Evolutionary conservation across 225 moss, liverwort and hornwort species (phyloP).

Genomic region (Anthoceros angustus): DNA sequence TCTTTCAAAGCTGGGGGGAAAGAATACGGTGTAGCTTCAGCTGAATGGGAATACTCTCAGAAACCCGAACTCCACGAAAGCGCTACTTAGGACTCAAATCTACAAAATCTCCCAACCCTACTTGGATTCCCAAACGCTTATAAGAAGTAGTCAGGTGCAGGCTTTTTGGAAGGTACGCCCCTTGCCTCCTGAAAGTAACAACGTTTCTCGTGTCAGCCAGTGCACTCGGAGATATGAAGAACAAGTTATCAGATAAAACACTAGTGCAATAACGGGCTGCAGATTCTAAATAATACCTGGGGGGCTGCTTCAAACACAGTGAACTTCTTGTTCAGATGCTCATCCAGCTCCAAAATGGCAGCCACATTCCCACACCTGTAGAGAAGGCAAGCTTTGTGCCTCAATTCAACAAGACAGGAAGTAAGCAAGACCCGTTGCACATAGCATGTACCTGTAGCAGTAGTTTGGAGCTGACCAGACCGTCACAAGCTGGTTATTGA

Average conservation of each 20-base stretch:
- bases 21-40: not conserved
- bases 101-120: not conserved
- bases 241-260: not conserved
- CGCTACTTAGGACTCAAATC: not conserved
- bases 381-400: not conserved
- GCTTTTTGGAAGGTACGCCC: conserved; percentile 92
- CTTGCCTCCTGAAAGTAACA: conserved; percentile 54
- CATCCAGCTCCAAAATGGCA: conserved; percentile 92
- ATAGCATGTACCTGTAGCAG: conserved; percentile 70
- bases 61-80: not conserved
- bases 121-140: conserved; percentile 22
- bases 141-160: conserved; percentile 92
- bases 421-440: not conserved
- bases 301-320: conserved; percentile 98
- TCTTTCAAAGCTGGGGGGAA: not conserved
- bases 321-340: conserved; percentile 77
- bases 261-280: not conserved
- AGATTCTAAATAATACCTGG: conserved; percentile 26
- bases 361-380: conserved; percentile 97
- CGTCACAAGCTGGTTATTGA: conserved; percentile 90
- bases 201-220: not conserved
- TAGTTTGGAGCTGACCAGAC: conserved; percentile 99
- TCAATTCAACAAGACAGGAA: not conserved
- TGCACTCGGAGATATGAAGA: not conserved
- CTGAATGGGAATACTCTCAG: not conserved